Base-by-base conservation (phyloP, 768 basidiomycete genomes). In the Nidularia sp. region DNA sequence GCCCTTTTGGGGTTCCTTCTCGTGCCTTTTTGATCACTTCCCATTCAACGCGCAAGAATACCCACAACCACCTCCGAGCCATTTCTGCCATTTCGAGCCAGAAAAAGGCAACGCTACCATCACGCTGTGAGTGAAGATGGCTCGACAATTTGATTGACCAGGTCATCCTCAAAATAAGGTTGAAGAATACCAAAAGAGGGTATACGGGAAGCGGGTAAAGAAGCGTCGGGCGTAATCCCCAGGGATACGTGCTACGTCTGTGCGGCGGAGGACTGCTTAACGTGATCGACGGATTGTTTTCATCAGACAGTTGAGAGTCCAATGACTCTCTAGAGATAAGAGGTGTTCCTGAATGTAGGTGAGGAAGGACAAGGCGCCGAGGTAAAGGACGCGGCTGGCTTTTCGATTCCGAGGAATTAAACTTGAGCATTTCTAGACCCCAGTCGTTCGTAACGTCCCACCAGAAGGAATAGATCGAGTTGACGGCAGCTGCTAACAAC, bases 381-480 rank as follows among this genome's bases (percentile, higher is more conserved):
- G 73, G 74, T n/a, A 73, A 70, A 53, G 56, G 52, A 53, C 62
- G 67, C 47, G 59, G 57, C 47, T 63, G 65, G 53, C 49, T 55
- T 22, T 65, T 10, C 44, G 25, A 62, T 47, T 65, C 59, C 46
- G 64, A 55, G 51, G 65, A 54, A 35, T 62, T 58, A 32, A 65
- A 55, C 49, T 76, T 77, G 53, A 98, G 71, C 42, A 98, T 70
- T 44, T 85, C 81, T 50, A 99, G 76, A 4, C 97, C 97, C 95
- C 96, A 99, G 65, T 99, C 97, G 66, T 96, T 91, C 46, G 92
- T 93, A 42, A 98, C 80, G 69, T 98, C 97, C 97, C 97, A 99
- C 91, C 93, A 99, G 67, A 96, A 98, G 2, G 94, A 95, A 68
- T 93, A 99, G 32, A 90, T 66, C 2, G 95, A 96, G 68, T 98